Evolutionary conservation across 768 basidiomycete species (phyloP).

Genomic region (Tricholoma matsutake): DNA sequence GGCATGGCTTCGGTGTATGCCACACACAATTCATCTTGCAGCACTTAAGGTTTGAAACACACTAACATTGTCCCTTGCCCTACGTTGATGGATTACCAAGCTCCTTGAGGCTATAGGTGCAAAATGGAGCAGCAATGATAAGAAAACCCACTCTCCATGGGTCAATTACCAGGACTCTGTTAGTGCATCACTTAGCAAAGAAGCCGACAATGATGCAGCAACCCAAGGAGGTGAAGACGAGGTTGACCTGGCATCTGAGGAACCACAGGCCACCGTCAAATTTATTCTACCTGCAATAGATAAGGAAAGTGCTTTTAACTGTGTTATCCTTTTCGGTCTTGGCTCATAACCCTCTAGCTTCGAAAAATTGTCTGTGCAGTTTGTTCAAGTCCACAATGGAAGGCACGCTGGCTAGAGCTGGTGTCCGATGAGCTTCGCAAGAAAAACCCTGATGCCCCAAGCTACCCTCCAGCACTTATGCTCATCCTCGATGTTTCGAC

Average conservation of each 20-base stretch:
- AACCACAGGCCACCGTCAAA: background rate
- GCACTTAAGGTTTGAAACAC: too few relatives aligned
- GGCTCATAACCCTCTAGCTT: background rate
- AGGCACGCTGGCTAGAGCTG: background rate
- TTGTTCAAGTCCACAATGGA: background rate
- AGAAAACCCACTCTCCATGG: background rate
- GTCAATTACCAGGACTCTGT: background rate
- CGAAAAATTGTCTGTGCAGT: background rate
- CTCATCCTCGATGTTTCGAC: background rate
- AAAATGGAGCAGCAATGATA: background rate
- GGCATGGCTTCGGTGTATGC: too few relatives aligned
- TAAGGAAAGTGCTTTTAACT: background rate
- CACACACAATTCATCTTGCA: too few relatives aligned
- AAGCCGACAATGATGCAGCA: background rate
- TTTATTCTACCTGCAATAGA: background rate
- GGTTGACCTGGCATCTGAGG: background rate
- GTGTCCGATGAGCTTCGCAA: background rate
- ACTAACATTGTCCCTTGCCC: too few relatives aligned
- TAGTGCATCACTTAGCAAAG: background rate
- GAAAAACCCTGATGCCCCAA: background rate
- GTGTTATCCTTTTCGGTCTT: too few relatives aligned
- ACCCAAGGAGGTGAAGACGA: background rate
- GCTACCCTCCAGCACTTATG: background rate
- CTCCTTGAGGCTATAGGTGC: conserved; percentile 3
- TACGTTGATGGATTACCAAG: background rate